Evolutionary conservation across 2,329 filamentous ascomycete genomes (phyloP).

Genomic region (Aspergillus pseudotamarii): DNA sequence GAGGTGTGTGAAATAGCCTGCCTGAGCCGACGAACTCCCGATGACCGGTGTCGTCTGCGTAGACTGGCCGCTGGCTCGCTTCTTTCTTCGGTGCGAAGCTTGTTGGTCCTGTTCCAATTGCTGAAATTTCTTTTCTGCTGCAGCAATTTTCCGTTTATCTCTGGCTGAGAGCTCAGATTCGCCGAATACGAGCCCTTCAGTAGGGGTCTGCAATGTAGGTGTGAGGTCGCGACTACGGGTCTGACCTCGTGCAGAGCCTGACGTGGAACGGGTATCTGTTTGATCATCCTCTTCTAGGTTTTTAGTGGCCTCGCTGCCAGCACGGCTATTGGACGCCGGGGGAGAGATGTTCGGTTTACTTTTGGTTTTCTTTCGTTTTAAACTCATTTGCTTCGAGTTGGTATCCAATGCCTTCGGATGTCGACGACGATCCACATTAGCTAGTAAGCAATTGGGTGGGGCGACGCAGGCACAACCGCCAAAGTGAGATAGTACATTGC

Average conservation of each 20-base stretch:
- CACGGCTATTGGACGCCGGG: slow-evolving; percentile 59
- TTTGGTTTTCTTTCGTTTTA: slow-evolving; percentile 53
- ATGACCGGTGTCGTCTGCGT: slow-evolving; percentile 47
- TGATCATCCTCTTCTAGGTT: slow-evolving; percentile 58
- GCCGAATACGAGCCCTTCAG: slow-evolving; percentile 37
- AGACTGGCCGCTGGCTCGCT: slow-evolving; percentile 59
- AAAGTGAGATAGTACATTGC: slow-evolving; percentile 52
- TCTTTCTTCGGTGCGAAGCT: slow-evolving; percentile 54
- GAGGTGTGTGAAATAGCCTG: slow-evolving; percentile 3
- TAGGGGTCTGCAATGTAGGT: slow-evolving; percentile 55
- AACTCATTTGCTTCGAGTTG: slow-evolving; percentile 45
- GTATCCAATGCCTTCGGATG: slow-evolving; percentile 37
- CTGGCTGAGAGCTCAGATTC: slow-evolving; percentile 61
- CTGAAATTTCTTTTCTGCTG: slow-evolving; percentile 64
- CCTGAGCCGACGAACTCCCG: neutral
- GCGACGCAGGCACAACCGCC: slow-evolving; percentile 52
- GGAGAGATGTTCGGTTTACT: slow-evolving; percentile 55
- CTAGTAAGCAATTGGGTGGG: slow-evolving; percentile 42
- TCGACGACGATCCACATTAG: slow-evolving; percentile 47
- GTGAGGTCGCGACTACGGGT: slow-evolving; percentile 64
- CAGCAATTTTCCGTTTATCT: slow-evolving; percentile 64
- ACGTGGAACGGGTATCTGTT: slow-evolving; percentile 59
- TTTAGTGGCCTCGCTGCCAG: slow-evolving; percentile 60
- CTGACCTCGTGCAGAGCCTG: slow-evolving; percentile 59
- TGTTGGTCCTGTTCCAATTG: slow-evolving; percentile 62